Evolutionary conservation across 352 stramenopile genomes (phyloP).

Genomic region (Globisporangium recalcitrans): DNA sequence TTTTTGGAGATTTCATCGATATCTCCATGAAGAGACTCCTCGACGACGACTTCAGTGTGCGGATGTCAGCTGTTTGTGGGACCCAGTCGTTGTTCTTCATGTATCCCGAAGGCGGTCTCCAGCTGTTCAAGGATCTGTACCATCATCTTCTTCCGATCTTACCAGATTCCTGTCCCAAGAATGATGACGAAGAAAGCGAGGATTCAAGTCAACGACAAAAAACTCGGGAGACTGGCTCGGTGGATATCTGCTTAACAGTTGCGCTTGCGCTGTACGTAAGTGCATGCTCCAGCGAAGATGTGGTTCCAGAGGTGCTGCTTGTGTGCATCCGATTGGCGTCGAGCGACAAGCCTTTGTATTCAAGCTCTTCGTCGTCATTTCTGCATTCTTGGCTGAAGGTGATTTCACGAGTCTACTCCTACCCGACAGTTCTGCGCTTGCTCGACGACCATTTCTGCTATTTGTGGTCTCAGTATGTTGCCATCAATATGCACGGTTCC

Average conservation of each 20-base stretch:
- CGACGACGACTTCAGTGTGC: conserved; percentile 56
- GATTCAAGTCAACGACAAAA: not conserved
- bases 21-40: conserved; percentile 35
- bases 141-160: conserved; percentile 29
- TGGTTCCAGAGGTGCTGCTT: conserved; percentile 45
- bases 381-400: conserved; percentile 40
- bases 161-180: conserved; percentile 1
- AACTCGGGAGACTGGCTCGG: conserved; percentile 15
- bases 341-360: conserved; percentile 31
- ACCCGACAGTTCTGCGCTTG: conserved; percentile 33
- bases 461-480: conserved; percentile 40
- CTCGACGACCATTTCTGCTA: conserved; percentile 64
- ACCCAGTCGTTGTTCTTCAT: conserved; percentile 77
- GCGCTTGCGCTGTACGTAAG: conserved; percentile 59
- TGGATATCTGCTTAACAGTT: conserved; percentile 41
- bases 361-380: conserved; percentile 24
- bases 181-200: not conserved
- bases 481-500: conserved; percentile 4
- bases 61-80: conserved; percentile 32
- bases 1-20: conserved; percentile 55
- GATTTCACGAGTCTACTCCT: conserved; percentile 46
- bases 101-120: conserved; percentile 61
- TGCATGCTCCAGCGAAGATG: conserved; percentile 52
- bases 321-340: conserved; percentile 47
- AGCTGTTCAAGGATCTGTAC: conserved; percentile 55